Percentiles rank a stretch among this genome's conserved stretches.
Evolutionary conservation across 2,329 filamentous ascomycete genomes (phyloP).

Genomic region (Harringtonia lauricola): DNA sequence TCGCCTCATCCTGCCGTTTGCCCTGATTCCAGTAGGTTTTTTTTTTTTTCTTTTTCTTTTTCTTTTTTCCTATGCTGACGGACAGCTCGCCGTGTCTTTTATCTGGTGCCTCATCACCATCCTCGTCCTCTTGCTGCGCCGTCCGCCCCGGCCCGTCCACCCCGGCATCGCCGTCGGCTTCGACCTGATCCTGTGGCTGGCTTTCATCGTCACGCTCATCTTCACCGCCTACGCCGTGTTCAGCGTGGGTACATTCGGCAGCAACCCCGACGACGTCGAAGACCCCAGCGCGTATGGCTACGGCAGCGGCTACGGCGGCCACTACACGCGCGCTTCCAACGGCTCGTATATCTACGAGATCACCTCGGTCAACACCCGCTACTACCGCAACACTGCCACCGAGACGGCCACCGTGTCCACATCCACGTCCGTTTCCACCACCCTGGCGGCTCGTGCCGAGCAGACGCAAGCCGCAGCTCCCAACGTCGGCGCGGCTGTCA

Average conservation of each 20-base stretch:
- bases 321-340: conserved; percentile 4
- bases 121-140: conserved; percentile 2
- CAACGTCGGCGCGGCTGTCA: too few species aligned
- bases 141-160: conserved; percentile 5
- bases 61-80: not conserved
- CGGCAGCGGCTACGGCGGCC: not conserved
- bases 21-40: not conserved
- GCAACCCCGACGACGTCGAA: not conserved
- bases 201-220: conserved; percentile 1
- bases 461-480: too few species aligned
- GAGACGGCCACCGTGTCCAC: not conserved
- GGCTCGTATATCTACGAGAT: conserved; percentile 10
- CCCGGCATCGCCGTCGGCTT: conserved; percentile 9
- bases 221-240: not conserved
- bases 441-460: too few species aligned
- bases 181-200: conserved; percentile 11
- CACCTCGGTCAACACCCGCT: not conserved
- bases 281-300: not conserved
- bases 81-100: conserved; percentile 4
- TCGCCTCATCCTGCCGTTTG: not conserved
- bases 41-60: not conserved
- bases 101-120: conserved; percentile 5
- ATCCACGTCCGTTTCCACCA: too few species aligned
- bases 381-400: not conserved
- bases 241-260: not conserved